Evolutionary conservation across 108 stramenopile genomes (phyloP).

Genomic region (Thalassiosira profunda): DNA sequence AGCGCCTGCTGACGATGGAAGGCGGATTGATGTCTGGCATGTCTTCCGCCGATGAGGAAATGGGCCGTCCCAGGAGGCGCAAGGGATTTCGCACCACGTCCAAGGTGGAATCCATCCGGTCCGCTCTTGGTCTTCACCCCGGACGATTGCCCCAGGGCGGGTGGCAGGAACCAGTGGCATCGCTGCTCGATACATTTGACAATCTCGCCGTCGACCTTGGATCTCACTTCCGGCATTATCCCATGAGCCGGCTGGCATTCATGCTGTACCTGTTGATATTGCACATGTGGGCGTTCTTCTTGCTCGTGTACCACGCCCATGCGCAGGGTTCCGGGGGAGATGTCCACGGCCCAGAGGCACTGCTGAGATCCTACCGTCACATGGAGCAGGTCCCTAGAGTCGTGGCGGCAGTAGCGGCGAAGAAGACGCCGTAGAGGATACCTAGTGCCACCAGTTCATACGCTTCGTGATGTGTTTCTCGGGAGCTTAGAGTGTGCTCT

Average conservation of each 20-base stretch:
- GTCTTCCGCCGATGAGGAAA: constrained; percentile 48
- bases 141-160: constrained; percentile 57
- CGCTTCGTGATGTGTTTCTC: neutral
- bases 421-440: neutral
- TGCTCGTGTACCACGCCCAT: constrained; percentile 88
- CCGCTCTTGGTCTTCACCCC: constrained; percentile 68
- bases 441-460: constrained; percentile 15
- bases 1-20: no score
- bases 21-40: no score
- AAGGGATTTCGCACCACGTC: constrained; percentile 10
- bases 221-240: constrained; percentile 73
- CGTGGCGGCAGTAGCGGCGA: neutral
- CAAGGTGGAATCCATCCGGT: constrained; percentile 63
- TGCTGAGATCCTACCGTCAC: constrained; percentile 37
- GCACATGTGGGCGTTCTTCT: constrained; percentile 84
- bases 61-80: constrained; percentile 26
- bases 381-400: constrained; percentile 30
- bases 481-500: neutral
- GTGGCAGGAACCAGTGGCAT: constrained; percentile 64
- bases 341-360: constrained; percentile 38
- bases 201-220: constrained; percentile 73
- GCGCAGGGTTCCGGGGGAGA: constrained; percentile 59
- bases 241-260: constrained; percentile 74
- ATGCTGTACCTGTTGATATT: constrained; percentile 75
- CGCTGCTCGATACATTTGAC: constrained; percentile 76